Evolutionary conservation across 2,329 filamentous ascomycete genomes (phyloP), one percentile per base, ranked within the genome.

Genomic region (Chlorencoelia australis): DNA sequence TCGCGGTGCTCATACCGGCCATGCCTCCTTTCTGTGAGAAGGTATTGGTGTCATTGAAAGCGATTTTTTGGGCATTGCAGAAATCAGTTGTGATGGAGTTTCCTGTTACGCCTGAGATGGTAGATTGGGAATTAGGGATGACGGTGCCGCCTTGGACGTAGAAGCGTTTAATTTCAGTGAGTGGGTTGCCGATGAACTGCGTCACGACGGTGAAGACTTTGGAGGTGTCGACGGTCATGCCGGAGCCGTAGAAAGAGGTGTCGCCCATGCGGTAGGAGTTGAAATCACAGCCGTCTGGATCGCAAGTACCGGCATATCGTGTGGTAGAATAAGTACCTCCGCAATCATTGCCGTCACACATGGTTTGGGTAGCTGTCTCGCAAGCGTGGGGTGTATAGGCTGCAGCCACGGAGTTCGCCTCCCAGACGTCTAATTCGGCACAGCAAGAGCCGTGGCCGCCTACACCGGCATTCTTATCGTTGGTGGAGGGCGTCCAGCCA

Each of bases 361-460:
- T 45, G 39, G 59, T 64, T 59, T 40, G 55, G 49, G 37, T 54
- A 15, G 41, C 37, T 4, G 43, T 46, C 58, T 68, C 59, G 60
- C 73, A 75, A 30, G 68, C 62, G 54, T 78, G 73, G 19, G 73
- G 72, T 7, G 74, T 79, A 44, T 66, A 62, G 21, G 73, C 73
- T 16, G 63, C 65, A 9, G 73, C 68, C 47, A 74, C 64, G 35
- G 61, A 67, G 62, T 79, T 78, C 37, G 73, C 72, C 56, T 79
- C 73, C 73, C 73, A 78, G 54, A 77, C 67, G 49, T 82, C 77
- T 69, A 82, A 76, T 59, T 82, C 78, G 28, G 69, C 61, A 57
- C 77, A 82, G 67, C 77, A 81, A 25, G 75, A 65, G 42, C 78
- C 77, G 33, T 68, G 60, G 28, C 58, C 57, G 25, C 70, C 71